Evolutionary conservation across 2,329 filamentous ascomycete species (phyloP), one percentile per base, ranked within the genome.

Genomic region (Calonectria pteridis): DNA sequence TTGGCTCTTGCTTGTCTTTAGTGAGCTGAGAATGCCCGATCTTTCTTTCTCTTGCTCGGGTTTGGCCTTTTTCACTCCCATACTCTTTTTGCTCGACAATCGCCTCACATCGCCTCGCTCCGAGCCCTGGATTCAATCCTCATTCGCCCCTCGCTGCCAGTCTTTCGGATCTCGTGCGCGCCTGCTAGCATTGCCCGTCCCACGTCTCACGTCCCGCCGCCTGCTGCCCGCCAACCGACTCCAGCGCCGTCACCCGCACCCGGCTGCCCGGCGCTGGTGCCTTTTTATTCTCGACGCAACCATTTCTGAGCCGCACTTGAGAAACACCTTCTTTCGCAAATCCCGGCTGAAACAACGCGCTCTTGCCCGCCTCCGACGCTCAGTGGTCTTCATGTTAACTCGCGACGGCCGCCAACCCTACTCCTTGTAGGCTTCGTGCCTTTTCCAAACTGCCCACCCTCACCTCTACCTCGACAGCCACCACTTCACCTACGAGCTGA

Each of bases 321-420:
- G 53, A 72, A 75, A 73, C 69, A 74, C 28, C 37, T 6, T 53
- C 43, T 26, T 43, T 11, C 53, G 20, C 13, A 26, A 28, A 58
- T 20, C 23, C 35, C 28, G 29, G 33, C 53, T 29, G 46, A 53
- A 55, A 40, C 37, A 43, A 26, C 49, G 31, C 20, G 28, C 50
- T 14, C 40, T 50, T 40, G 58, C 31, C 66, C 50, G 31, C 37
- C 69, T 43, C 67, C 71, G 72, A 40, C 67, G 51, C 66, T 69
- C 69, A 59, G 53, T 13, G 23, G 73, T 46, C 66, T 76, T 73
- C 20, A 80, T 80, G 78, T 77, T 73, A 67, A 77, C 40, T 26
- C 53, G 58, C 50, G 63, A 71, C 53, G 35, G 55, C 40, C 72
- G 46, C 37, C 72, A 28, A 55, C 55, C 53, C 68, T 55, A 16